Conservation (phyloP, 768 basidiomycete species). For the Melanogaster broomeanus region DNA sequence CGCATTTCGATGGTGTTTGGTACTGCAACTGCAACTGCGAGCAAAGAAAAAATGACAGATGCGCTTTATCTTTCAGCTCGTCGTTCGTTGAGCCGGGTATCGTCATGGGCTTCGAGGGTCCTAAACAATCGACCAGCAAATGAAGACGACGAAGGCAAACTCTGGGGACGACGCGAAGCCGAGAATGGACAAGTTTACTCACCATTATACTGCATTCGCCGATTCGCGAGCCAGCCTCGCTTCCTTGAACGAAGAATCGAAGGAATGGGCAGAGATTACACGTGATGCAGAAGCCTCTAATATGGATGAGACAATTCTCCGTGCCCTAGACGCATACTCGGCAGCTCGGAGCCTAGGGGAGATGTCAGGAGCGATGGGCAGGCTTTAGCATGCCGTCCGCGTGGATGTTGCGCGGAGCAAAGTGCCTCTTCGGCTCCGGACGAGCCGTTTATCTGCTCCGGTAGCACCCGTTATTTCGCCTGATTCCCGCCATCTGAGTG, state of each 20-base stretch:
- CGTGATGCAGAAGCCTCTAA: conserved; percentile 6
- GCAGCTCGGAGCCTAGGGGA: conserved; percentile 4
- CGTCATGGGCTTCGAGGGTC: conserved; percentile 39
- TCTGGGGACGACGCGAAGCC: conserved; percentile 35
- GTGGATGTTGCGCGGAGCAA: neutral
- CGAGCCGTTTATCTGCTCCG: neutral
- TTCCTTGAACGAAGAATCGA: conserved; percentile 7
- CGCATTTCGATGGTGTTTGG: conserved; percentile 22
- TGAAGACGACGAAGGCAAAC: conserved; percentile 29
- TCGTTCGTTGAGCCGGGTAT: conserved; percentile 29
- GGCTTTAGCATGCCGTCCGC: neutral
- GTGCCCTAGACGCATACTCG: conserved; percentile 10
- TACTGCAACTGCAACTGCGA: neutral
- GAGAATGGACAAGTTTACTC: conserved; percentile 27
- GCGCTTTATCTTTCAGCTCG: conserved; percentile 13
- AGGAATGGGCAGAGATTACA: conserved; percentile 4
- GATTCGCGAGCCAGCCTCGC: conserved; percentile 1
- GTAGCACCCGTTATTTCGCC: neutral
- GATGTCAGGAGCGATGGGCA: conserved; percentile 5
- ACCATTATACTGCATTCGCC: conserved; percentile 3
- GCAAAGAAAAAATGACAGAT: conserved; percentile 11
- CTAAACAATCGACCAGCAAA: conserved; percentile 25
- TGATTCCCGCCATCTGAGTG: neutral
- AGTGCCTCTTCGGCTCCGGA: conserved; percentile 3
- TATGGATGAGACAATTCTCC: conserved; percentile 1